phyloP scores from a whole-genome alignment of 345 rosid species.

The Citrus hindsii region DNA sequence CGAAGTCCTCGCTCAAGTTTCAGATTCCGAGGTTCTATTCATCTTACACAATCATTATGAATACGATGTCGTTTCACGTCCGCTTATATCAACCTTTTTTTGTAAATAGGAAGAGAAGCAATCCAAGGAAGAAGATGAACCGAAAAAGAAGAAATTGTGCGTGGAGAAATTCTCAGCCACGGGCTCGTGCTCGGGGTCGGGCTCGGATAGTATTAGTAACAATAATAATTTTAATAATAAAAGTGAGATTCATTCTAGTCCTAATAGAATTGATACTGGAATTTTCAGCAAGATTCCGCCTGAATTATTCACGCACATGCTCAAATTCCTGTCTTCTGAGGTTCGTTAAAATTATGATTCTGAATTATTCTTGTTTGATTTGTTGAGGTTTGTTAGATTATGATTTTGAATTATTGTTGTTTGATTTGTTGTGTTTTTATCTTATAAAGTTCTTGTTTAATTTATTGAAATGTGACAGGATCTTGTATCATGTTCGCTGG shows the following conservation, averaged over 20 bases:
- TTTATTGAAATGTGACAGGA: conserved; percentile 43
- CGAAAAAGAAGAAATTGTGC: conserved; percentile 47
- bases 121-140: conserved; percentile 28
- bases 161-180: conserved; percentile 9
- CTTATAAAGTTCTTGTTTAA: not conserved
- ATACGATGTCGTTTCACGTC: not conserved
- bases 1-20: conserved; percentile 53
- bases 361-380: not conserved
- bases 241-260: not conserved
- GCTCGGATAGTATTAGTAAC: not conserved
- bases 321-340: conserved; percentile 94
- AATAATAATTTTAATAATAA: conserved; percentile 3
- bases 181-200: not conserved
- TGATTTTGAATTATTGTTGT: not conserved
- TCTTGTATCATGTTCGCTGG: conserved; percentile 80
- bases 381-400: conserved; percentile 35
- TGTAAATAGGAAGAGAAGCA: conserved; percentile 28
- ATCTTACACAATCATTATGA: not conserved
- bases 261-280: conserved; percentile 59
- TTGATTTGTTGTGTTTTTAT: not conserved
- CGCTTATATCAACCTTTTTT: not conserved
- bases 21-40: conserved; percentile 25
- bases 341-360: conserved; percentile 19
- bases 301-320: conserved; percentile 75
- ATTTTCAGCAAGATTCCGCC: conserved; percentile 73